Conservation (phyloP, 495 filamentous ascomycete genomes). For the Aspergillus indologenus region DNA sequence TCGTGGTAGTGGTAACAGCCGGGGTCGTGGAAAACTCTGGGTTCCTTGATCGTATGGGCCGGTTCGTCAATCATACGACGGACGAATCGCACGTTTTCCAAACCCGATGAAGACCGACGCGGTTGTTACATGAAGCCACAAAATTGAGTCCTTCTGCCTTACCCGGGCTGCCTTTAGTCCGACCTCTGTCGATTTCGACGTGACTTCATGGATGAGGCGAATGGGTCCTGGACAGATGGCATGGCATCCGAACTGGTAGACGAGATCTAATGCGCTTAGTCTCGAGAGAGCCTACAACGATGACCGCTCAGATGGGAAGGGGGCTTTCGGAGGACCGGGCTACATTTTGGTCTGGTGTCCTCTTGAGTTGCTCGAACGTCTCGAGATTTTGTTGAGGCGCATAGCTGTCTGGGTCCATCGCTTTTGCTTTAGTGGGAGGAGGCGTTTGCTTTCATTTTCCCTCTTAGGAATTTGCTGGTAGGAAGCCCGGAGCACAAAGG, state of each 20-base stretch:
- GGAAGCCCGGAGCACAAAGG: background rate
- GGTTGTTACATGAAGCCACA: constrained; percentile 23
- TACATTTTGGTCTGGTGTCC: background rate
- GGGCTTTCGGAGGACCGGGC: background rate
- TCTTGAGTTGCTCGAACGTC: background rate
- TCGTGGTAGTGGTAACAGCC: constrained; percentile 40
- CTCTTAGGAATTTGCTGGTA: background rate
- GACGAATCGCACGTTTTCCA: constrained; percentile 24
- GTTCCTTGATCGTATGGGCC: constrained; percentile 42
- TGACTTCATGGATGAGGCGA: constrained; percentile 16
- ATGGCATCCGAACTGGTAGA: constrained; percentile 17
- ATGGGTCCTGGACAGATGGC: constrained; percentile 18
- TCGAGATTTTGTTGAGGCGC: background rate
- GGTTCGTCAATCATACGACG: constrained; percentile 27
- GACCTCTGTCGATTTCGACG: constrained; percentile 17
- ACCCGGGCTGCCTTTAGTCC: constrained; percentile 20
- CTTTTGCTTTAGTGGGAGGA: constrained; percentile 1
- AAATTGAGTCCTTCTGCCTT: constrained; percentile 17
- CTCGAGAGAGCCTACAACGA: constrained; percentile 8
- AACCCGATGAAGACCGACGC: constrained; percentile 17
- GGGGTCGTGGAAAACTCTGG: constrained; percentile 53
- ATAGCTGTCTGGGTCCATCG: background rate
- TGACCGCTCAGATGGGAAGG: constrained; percentile 12
- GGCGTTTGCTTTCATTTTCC: constrained; percentile 6
- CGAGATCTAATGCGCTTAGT: constrained; percentile 15